These are phyloP conservation scores for Dictyostelium brefeldianum DNA, from an alignment of 78 protist species.

Conservation along the genomic window DNA sequence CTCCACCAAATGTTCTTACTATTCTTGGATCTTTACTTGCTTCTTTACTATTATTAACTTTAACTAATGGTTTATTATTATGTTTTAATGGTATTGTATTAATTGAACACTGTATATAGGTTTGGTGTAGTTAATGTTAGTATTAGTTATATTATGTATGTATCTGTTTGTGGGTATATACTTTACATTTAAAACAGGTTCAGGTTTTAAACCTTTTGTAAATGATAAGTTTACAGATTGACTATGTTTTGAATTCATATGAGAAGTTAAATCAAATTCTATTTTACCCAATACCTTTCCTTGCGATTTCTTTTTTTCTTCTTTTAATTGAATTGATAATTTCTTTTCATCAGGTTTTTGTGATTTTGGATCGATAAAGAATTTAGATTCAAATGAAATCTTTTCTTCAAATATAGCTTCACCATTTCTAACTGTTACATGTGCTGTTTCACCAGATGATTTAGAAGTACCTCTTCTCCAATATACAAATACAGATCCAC, in stretches of 20 bases:
- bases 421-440: constrained; percentile 48
- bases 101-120: constrained; percentile 77
- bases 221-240: constrained; percentile 27
- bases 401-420: constrained; percentile 61
- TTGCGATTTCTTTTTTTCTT: constrained; percentile 49
- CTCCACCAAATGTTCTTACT: constrained; percentile 61
- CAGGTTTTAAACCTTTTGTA: constrained; percentile 73
- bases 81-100: constrained; percentile 65
- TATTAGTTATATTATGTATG: neutral
- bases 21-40: constrained; percentile 75
- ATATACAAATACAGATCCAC: constrained; percentile 41
- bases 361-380: constrained; percentile 68
- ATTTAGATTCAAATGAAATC: constrained; percentile 55
- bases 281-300: constrained; percentile 53
- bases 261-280: constrained; percentile 53
- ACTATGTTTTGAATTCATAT: constrained; percentile 27
- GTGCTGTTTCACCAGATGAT: constrained; percentile 50
- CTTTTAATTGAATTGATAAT: constrained; percentile 48
- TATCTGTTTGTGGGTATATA: neutral
- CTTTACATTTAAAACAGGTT: constrained; percentile 23
- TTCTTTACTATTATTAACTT: constrained; percentile 6
- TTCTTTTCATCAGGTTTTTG: constrained; percentile 76
- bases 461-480: constrained; percentile 59
- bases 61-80: constrained; percentile 60
- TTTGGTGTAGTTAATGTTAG: neutral